Evolutionary conservation across 306 rosid species (phyloP).

Genomic region (Cicer arietinum): DNA sequence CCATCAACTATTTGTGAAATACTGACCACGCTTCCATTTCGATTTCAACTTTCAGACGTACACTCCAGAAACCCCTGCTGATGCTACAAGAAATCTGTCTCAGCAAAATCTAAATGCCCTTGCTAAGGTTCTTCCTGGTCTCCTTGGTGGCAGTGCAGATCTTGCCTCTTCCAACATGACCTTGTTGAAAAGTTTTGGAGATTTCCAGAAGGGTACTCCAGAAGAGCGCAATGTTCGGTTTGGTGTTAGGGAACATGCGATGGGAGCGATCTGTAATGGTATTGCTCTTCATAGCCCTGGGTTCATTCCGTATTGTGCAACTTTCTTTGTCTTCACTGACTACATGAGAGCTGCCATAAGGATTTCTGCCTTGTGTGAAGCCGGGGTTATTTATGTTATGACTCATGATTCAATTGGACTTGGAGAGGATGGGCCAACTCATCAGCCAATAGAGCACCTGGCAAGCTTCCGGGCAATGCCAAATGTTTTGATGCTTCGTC

Average conservation of each 20-base stretch:
- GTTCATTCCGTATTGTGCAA: constrained; percentile 91
- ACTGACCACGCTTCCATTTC: constrained; percentile 34
- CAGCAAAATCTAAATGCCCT: constrained; percentile 88
- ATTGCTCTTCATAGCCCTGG: constrained; percentile 96
- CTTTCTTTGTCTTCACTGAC: constrained; percentile 98
- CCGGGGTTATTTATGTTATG: constrained; percentile 94
- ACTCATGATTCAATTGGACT: constrained; percentile 98
- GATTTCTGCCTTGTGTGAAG: constrained; percentile 78
- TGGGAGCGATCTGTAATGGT: constrained; percentile 97
- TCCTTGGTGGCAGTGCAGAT: constrained; percentile 97
- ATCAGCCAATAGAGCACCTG: constrained; percentile 97
- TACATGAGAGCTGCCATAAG: constrained; percentile 99
- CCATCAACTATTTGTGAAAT: constrained; percentile 25
- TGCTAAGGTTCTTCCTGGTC: constrained; percentile 85
- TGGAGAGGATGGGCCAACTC: constrained; percentile 99
- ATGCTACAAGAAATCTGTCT: constrained; percentile 93
- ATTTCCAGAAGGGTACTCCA: constrained; percentile 94
- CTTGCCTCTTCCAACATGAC: constrained; percentile 99
- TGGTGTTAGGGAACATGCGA: constrained; percentile 95
- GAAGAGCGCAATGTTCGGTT: constrained; percentile 96
- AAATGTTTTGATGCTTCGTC: constrained; percentile 92
- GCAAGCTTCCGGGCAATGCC: constrained; percentile 99
- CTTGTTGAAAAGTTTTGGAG: constrained; percentile 81
- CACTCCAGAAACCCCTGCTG: constrained; percentile 90
- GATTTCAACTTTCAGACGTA: constrained; percentile 66